Base-by-base conservation (phyloP, 495 filamentous ascomycete species). In the Penicillium macrosclerotiorum region DNA sequence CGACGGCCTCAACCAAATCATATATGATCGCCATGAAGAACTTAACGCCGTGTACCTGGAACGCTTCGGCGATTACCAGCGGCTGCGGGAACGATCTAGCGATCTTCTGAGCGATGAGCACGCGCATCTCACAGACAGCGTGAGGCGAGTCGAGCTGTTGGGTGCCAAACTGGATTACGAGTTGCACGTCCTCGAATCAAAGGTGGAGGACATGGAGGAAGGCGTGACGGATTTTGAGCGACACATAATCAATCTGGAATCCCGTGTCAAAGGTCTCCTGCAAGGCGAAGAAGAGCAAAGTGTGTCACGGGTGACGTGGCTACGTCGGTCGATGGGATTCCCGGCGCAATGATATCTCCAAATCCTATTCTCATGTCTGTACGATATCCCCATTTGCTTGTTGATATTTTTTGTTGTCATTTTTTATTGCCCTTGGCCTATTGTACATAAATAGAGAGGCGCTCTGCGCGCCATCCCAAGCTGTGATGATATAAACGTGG, bases 151-250 rank as follows among this genome's bases (percentile, higher is more conserved):
- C 14, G 94, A 96, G 60, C 72, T 83, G 16, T 72, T 96, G 31
- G 83, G 83, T 5, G 88, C 89, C 16, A 93, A 92, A 74, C 73
- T 98, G 47, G 92, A 98, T 57, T 98, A 98, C 63, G 94, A 98
- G 69, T 80, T 97, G 26, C 79, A 81, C 39, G 85, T 82, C 17
- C 71, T 98, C 17, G 76, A 85, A 37, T 84, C 83, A 14, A 90
- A 88, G 57, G 86, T 96, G 24, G 80, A 86, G 48, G 93, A 98
- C 55, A 85, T 96, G 26, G 92, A 96, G 55, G 83, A 88, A 37
- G 87, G 88, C 0, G 76, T 95, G 8, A 71, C 64, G 13, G 88
- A 93, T 42, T 94, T 94, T 59, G 88, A 86, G 61, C 75, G 80
- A 25, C 85, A 90, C 58, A 90, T 98, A 2, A 72, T 78, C 31